Evolutionary conservation across 2,329 filamentous ascomycete species (phyloP).

Genomic region (Colletotrichum spaethianum): DNA sequence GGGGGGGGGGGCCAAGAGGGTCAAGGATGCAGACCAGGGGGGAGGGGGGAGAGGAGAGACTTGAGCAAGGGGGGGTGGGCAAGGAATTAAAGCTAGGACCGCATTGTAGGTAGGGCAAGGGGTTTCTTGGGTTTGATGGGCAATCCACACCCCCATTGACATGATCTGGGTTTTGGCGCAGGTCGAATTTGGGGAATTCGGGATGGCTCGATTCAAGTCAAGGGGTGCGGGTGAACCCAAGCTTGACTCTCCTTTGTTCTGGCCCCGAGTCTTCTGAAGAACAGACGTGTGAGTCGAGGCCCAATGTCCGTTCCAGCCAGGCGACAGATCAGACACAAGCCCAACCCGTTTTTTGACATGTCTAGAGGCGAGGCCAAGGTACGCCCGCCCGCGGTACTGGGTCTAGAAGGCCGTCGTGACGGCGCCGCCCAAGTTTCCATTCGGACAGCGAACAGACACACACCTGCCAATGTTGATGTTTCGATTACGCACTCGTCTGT

Average conservation of each 20-base stretch:
- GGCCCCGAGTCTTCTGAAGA: conserved; percentile 17
- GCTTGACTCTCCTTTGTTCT: not conserved
- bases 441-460: not conserved
- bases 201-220: conserved; percentile 18
- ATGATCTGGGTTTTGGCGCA: conserved; percentile 28
- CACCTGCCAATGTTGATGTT: not conserved
- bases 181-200: conserved; percentile 27
- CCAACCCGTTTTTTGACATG: not conserved
- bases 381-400: not conserved
- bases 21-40: conserved; percentile 31
- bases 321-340: conserved; percentile 1
- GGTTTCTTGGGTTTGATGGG: conserved; percentile 26
- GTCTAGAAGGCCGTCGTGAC: not conserved
- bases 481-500: not conserved
- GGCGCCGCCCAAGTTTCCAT: not conserved
- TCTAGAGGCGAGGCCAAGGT: conserved; percentile 8
- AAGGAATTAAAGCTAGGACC: conserved; percentile 18
- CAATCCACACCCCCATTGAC: conserved; percentile 8
- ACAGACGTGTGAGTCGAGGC: conserved; percentile 13
- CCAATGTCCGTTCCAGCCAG: conserved; percentile 31
- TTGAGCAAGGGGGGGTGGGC: conserved; percentile 9
- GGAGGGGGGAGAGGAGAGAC: conserved; percentile 2
- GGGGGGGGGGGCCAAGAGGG: conserved; percentile 21
- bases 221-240: conserved; percentile 13
- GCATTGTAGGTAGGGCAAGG: conserved; percentile 12